Evolutionary conservation across 257 asterid species (phyloP).

Genomic region (Datura wrightii): DNA sequence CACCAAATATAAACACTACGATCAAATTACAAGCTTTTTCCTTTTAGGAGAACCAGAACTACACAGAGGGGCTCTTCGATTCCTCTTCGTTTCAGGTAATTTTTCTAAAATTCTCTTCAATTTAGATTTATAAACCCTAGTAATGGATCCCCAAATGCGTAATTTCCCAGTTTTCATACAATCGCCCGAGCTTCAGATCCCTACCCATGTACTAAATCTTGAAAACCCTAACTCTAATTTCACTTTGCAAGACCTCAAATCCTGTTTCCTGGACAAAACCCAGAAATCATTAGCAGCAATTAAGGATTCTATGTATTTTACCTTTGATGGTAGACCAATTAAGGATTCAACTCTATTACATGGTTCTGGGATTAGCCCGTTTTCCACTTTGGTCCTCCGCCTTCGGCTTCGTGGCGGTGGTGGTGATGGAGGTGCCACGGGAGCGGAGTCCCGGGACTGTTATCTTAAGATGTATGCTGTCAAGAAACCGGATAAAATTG

Average conservation of each 20-base stretch:
- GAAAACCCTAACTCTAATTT: conserved; percentile 60
- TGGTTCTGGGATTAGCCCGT: conserved; percentile 48
- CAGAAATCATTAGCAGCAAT: conserved; percentile 35
- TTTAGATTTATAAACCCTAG: not conserved
- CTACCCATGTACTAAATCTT: conserved; percentile 56
- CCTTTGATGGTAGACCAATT: conserved; percentile 64
- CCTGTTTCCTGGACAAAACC: conserved; percentile 45
- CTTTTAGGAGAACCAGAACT: not conserved
- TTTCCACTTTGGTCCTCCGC: conserved; percentile 69
- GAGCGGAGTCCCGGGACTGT: conserved; percentile 95
- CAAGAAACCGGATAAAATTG: conserved; percentile 80
- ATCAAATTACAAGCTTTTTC: too few relatives aligned
- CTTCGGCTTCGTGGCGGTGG: conserved; percentile 78
- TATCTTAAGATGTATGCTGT: conserved; percentile 83
- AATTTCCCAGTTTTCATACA: conserved; percentile 63
- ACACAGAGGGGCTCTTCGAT: not conserved
- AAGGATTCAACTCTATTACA: conserved; percentile 53
- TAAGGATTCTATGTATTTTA: conserved; percentile 54
- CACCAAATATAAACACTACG: not conserved
- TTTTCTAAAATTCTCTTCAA: not conserved
- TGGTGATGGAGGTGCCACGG: conserved; percentile 96
- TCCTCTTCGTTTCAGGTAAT: conserved; percentile 28
- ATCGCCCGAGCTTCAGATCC: conserved; percentile 63
- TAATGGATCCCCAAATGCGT: conserved; percentile 40
- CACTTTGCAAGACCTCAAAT: conserved; percentile 61